A percentile compares a stretch with the other conserved stretches of the same genome.
These are phyloP conservation scores for Penicillium cataractarum DNA, from an alignment of 495 filamentous ascomycete genomes.

Conservation along the genomic window DNA sequence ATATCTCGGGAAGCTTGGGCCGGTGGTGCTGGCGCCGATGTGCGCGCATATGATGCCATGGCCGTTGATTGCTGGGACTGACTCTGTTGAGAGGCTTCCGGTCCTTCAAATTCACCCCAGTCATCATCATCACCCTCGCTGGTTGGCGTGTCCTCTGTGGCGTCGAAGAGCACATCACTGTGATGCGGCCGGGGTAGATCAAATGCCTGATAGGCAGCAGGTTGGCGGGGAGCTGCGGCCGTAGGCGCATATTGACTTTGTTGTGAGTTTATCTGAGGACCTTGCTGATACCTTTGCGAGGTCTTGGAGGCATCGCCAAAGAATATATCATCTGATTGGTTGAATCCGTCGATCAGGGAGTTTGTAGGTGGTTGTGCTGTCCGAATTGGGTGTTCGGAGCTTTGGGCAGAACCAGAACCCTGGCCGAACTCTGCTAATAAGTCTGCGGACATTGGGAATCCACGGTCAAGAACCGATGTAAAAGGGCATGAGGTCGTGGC, in stretches of 20 bases:
- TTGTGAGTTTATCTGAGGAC: not conserved
- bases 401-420: slow-evolving; percentile 26
- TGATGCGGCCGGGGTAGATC: slow-evolving; percentile 28
- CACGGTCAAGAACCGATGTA: slow-evolving; percentile 10
- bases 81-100: slow-evolving; percentile 2
- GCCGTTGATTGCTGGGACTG: not conserved
- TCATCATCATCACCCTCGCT: slow-evolving; percentile 59
- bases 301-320: slow-evolving; percentile 14
- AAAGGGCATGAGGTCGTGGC: not conserved
- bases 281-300: slow-evolving; percentile 3
- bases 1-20: not conserved
- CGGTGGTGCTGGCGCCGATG: not conserved
- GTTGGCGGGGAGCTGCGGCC: slow-evolving; percentile 9
- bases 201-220: slow-evolving; percentile 18
- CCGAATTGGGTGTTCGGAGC: slow-evolving; percentile 17
- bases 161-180: slow-evolving; percentile 52
- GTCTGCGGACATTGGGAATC: slow-evolving; percentile 68
- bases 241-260: slow-evolving; percentile 13
- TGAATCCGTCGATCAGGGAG: slow-evolving; percentile 32
- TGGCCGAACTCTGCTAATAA: slow-evolving; percentile 71
- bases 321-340: slow-evolving; percentile 31
- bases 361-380: slow-evolving; percentile 16
- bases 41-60: not conserved
- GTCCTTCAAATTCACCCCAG: slow-evolving; percentile 8
- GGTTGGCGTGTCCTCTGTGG: slow-evolving; percentile 36